These are phyloP conservation scores for Aspergillus incahuasiensis DNA, from an alignment of 495 filamentous ascomycete genomes.

Conservation along the genomic window DNA sequence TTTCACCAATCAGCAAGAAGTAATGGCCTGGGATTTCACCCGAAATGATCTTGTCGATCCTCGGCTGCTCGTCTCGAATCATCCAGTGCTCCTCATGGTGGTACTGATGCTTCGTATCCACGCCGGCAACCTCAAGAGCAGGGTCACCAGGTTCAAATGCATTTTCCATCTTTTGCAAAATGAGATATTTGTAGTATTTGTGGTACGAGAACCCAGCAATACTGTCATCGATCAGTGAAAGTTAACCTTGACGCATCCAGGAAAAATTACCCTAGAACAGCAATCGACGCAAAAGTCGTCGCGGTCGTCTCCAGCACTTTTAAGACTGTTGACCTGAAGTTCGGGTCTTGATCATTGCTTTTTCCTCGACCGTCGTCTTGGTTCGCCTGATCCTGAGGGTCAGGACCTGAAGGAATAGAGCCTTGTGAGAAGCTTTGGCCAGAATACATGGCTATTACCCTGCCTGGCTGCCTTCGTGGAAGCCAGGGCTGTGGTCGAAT, in stretches of 20 bases:
- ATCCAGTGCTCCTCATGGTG: slow-evolving; percentile 74
- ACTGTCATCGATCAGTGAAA: slow-evolving; percentile 32
- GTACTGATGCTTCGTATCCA: slow-evolving; percentile 50
- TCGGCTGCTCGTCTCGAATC: slow-evolving; percentile 68
- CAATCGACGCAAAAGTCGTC: slow-evolving; percentile 82
- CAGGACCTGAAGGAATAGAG: slow-evolving; percentile 22
- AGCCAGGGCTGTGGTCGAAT: slow-evolving; percentile 20
- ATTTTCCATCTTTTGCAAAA: slow-evolving; percentile 84
- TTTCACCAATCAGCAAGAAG: slow-evolving; percentile 90
- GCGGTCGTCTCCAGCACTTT: slow-evolving; percentile 84
- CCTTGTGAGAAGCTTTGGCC: slow-evolving; percentile 31
- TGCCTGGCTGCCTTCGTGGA: slow-evolving; percentile 9
- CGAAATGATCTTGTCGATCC: slow-evolving; percentile 72
- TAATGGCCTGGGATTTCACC: slow-evolving; percentile 73
- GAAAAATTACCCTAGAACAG: slow-evolving; percentile 69
- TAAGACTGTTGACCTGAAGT: slow-evolving; percentile 47
- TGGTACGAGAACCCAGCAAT: slow-evolving; percentile 83
- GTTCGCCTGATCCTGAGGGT: slow-evolving; percentile 32
- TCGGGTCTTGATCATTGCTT: slow-evolving; percentile 30
- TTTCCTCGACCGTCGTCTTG: slow-evolving; percentile 25
- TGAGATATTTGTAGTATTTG: slow-evolving; percentile 78
- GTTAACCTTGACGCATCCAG: too few relatives aligned
- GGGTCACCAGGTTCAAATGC: slow-evolving; percentile 94
- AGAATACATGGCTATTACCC: slow-evolving; percentile 4
- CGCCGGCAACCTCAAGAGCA: slow-evolving; percentile 81